phyloP scores from a whole-genome alignment of 768 basidiomycete genomes.

The Hygrocybe coccinea region DNA sequence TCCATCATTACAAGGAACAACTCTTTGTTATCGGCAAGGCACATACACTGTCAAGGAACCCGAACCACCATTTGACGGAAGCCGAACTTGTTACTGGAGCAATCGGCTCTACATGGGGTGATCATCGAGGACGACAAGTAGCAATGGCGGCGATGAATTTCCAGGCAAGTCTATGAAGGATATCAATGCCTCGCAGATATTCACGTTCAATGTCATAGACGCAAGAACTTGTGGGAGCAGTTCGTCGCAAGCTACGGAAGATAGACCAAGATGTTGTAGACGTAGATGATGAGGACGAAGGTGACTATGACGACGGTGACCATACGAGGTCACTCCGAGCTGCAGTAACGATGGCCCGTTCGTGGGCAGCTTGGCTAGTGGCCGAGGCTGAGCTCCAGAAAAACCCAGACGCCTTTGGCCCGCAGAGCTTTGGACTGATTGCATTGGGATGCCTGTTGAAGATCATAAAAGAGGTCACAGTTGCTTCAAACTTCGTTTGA shows the following conservation, averaged over 20 bases:
- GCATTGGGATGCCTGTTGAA: conserved; percentile 42
- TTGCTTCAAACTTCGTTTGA: too few relatives aligned
- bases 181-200: conserved; percentile 5
- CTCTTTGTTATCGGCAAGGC: conserved; percentile 31
- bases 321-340: conserved; percentile 25
- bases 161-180: conserved; percentile 27
- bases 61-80: conserved; percentile 33
- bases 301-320: conserved; percentile 21
- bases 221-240: conserved; percentile 33
- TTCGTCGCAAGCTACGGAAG: conserved; percentile 30
- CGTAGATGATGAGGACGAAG: conserved; percentile 21
- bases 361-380: conserved; percentile 43
- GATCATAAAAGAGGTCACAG: conserved; percentile 27
- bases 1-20: conserved; percentile 34
- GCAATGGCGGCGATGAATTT: conserved; percentile 41
- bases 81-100: conserved; percentile 43
- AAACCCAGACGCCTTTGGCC: conserved; percentile 32
- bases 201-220: conserved; percentile 27
- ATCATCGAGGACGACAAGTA: conserved; percentile 39
- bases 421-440: conserved; percentile 43
- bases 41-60: conserved; percentile 35
- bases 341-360: conserved; percentile 20
- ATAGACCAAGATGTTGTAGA: conserved; percentile 10
- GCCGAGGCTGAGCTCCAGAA: conserved; percentile 28
- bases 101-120: conserved; percentile 41